Percentiles rank a stretch among this genome's conserved stretches.
Conservation (phyloP, 2,329 filamentous ascomycete genomes). For the Epichloe aotearoae region DNA sequence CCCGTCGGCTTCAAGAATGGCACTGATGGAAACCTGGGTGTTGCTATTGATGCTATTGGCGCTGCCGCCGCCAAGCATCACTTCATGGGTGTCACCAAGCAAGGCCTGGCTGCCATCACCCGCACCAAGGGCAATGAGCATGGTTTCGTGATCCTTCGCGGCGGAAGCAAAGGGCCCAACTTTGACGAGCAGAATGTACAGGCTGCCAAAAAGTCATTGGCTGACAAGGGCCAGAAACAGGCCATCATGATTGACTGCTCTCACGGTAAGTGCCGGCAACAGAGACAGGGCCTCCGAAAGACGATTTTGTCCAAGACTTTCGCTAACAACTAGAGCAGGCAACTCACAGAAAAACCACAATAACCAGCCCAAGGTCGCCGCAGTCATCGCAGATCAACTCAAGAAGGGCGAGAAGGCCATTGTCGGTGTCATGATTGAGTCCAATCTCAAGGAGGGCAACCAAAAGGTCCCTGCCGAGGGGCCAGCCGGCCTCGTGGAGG, state of each 20-base stretch:
- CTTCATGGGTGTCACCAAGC: constrained; percentile 98
- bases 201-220: constrained; percentile 62
- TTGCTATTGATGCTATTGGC: constrained; percentile 93
- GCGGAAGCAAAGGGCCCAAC: constrained; percentile 85
- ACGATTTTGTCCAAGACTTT: too few species aligned
- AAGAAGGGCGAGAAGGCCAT: constrained; percentile 77
- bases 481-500: constrained; percentile 64
- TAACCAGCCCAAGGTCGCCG: constrained; percentile 71
- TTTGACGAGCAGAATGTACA: constrained; percentile 78
- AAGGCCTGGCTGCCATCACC: constrained; percentile 88
- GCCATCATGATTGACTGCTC: constrained; percentile 98
- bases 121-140: constrained; percentile 90
- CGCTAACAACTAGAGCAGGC: constrained; percentile 32
- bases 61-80: constrained; percentile 77
- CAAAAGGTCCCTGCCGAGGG: constrained; percentile 76
- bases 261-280: constrained; percentile 50
- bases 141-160: constrained; percentile 91
- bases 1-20: constrained; percentile 99
- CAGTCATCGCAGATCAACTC: constrained; percentile 70
- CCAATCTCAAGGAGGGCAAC: constrained; percentile 83
- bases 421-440: constrained; percentile 97
- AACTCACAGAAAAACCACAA: constrained; percentile 97
- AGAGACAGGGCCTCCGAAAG: neutral
- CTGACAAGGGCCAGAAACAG: constrained; percentile 70
- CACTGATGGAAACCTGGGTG: constrained; percentile 79